Conservation (phyloP, 2,329 filamentous ascomycete species). For the Graphilbum fragrans region DNA sequence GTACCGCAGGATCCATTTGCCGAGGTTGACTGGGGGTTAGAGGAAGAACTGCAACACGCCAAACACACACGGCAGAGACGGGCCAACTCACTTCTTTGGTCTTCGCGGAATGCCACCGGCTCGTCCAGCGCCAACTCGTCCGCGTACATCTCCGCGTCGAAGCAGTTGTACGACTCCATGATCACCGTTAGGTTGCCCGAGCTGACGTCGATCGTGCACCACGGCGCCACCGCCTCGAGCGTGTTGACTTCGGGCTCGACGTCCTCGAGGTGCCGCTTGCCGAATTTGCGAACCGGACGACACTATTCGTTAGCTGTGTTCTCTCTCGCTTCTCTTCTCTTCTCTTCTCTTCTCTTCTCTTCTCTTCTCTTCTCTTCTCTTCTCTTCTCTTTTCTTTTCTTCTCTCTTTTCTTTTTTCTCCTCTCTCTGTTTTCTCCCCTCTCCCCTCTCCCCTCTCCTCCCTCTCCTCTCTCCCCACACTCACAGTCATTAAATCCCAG, state of each 20-base stretch:
- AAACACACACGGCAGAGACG: conserved; percentile 8
- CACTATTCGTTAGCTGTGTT: too few relatives aligned
- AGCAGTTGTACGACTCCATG: conserved; percentile 88
- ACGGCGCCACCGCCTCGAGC: conserved; percentile 78
- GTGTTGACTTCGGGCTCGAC: conserved; percentile 82
- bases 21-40: conserved; percentile 64
- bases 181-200: conserved; percentile 87
- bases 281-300: conserved; percentile 78
- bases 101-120: conserved; percentile 72
- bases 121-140: conserved; percentile 72
- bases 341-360: too few relatives aligned
- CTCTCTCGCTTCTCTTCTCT: too few relatives aligned
- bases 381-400: too few relatives aligned
- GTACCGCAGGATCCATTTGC: conserved; percentile 91
- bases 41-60: conserved; percentile 6
- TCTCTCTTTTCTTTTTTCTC: too few relatives aligned
- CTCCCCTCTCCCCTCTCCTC: too few relatives aligned
- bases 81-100: conserved; percentile 66
- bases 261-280: conserved; percentile 87
- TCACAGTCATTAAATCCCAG: conserved; percentile 83
- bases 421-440: too few relatives aligned
- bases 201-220: conserved; percentile 90
- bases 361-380: too few relatives aligned
- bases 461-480: too few relatives aligned
- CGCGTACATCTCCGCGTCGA: conserved; percentile 94